Evolutionary conservation across 805 yeast species (phyloP), one percentile per base, ranked within the genome.

Genomic region (Ogataea chonburiensis): DNA sequence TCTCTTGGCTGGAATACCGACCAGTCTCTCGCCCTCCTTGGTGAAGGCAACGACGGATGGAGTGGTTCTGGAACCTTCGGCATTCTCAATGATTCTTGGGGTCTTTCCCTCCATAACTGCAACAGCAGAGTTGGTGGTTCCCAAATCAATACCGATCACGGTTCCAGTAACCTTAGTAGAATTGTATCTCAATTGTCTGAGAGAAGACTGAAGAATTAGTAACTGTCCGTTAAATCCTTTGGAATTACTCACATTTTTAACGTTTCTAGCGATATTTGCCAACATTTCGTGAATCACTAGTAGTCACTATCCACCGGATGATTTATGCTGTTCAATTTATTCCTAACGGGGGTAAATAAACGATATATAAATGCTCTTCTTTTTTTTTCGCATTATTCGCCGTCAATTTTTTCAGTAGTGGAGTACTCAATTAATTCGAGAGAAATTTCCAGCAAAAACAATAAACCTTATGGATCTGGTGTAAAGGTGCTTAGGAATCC

Each of bases 41-140:
- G 73, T 64, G 54, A 76, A 75, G 2, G 89, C 88, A 13, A 84
- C 91, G 5, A 83, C 68, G 0, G 91, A 82, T 1, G 91, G 93
- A 0, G 89, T 83, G 5, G 93, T 83, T 54, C 89, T 67, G 29
- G 77, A 75, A 22, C 91, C 93, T 63, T 84, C 86, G 43, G 79
- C 83, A 54, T 83, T 81, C 60, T 83, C 89, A 33, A 85, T 70
- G 40, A 84, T 81, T 43, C 68, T 67, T 17, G 87, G 79, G 18
- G 71, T 68, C 46, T 75, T 67, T 29, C 82, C 81, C 50, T 75
- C 75, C 66, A 81, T 79, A 38, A 81, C 66, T 8, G 94, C 94
- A 20, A 84, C 91, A 2, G 93, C 94, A 28, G 91, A 82, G 63
- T 85, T 85, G 28, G 95, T 85, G 15, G 95, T 85, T 17, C 95